These are phyloP conservation scores for Xerocomus cyaneibrunnescens DNA, from an alignment of 1,284 basidiomycete genomes.

Conservation along the genomic window DNA sequence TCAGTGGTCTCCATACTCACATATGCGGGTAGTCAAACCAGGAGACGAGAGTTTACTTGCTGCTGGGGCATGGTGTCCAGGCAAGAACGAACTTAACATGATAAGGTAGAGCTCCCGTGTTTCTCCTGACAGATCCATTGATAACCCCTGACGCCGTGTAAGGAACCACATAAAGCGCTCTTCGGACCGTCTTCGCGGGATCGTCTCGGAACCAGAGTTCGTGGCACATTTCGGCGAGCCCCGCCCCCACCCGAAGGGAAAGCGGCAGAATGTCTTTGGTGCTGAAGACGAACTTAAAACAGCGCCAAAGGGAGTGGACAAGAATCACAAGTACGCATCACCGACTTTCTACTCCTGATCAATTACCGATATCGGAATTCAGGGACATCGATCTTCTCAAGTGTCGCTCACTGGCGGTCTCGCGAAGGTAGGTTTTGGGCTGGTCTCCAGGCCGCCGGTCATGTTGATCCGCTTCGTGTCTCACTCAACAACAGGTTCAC, in stretches of 20 bases:
- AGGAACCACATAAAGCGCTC: conserved; percentile 68
- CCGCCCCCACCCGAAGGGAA: conserved; percentile 58
- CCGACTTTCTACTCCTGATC: neutral
- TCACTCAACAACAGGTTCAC: conserved; percentile 55
- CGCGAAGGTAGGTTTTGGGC: conserved; percentile 51
- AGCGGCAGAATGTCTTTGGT: conserved; percentile 76
- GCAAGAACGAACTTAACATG: conserved; percentile 71
- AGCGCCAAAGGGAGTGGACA: conserved; percentile 86
- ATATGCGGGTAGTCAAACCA: conserved; percentile 56
- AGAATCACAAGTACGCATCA: conserved; percentile 60
- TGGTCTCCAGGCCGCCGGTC: neutral
- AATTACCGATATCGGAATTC: neutral
- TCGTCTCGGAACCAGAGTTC: conserved; percentile 67
- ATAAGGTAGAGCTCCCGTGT: conserved; percentile 52
- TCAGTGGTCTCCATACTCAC: neutral
- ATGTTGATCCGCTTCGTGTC: neutral
- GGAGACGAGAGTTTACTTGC: conserved; percentile 71
- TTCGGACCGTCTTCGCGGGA: conserved; percentile 59
- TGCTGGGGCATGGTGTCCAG: conserved; percentile 84
- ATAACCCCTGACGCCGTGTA: neutral
- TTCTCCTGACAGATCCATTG: neutral
- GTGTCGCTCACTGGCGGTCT: conserved; percentile 76
- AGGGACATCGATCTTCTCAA: conserved; percentile 88
- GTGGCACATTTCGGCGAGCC: conserved; percentile 73
- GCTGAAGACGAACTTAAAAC: conserved; percentile 79